Conservation (phyloP, 106 monocot genomes). For the Allium sativum region DNA sequence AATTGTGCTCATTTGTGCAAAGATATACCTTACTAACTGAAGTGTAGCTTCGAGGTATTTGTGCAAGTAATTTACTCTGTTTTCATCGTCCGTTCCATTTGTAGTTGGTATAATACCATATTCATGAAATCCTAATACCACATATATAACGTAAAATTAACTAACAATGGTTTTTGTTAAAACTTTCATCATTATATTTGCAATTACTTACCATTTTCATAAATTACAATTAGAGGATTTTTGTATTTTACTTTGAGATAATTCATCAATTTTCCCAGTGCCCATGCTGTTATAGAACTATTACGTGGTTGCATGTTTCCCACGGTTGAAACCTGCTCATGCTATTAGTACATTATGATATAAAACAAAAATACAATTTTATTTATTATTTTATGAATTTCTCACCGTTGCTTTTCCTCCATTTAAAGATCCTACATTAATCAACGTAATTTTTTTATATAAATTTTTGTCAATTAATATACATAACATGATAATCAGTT, state of each 20-base stretch:
- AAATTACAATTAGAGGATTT: conserved; percentile 4
- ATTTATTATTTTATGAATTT: too few species aligned
- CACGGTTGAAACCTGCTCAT: neutral
- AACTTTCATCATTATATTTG: conserved; percentile 2
- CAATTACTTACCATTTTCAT: conserved; percentile 7
- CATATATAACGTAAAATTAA: neutral
- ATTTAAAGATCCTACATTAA: neutral
- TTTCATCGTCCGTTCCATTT: conserved; percentile 5
- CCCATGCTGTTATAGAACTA: conserved; percentile 4
- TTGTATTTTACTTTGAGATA: conserved; percentile 9
- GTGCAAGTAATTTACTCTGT: conserved; percentile 14
- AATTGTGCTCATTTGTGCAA: neutral
- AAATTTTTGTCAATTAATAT: neutral
- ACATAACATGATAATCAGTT: neutral
- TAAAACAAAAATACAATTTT: neutral
- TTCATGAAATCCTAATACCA: conserved; percentile 12
- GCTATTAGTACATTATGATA: neutral
- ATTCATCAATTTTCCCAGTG: conserved; percentile 4
- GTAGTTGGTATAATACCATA: neutral
- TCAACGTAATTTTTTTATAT: neutral
- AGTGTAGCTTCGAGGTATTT: conserved; percentile 19
- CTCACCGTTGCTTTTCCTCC: neutral
- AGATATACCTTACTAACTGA: conserved; percentile 20
- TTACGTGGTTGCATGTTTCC: neutral
- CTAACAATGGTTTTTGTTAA: neutral